Conservation (phyloP, 2,329 filamentous ascomycete species). For the Fusarium brevicatenulatum region DNA sequence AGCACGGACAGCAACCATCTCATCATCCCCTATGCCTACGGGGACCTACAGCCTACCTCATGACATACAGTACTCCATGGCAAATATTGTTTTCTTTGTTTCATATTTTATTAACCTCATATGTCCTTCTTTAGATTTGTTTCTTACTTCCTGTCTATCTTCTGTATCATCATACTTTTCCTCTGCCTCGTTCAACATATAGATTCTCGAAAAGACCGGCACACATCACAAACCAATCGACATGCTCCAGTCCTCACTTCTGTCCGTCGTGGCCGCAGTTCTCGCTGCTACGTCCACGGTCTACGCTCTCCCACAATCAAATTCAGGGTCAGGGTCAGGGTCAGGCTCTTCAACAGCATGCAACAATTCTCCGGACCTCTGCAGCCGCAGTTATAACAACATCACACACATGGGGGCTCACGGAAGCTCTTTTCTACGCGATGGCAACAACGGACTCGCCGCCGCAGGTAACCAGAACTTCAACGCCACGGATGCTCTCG, state of each 20-base stretch:
- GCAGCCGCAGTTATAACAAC: constrained; percentile 75
- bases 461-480: constrained; percentile 78
- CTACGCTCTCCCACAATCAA: constrained; percentile 41
- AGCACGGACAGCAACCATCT: constrained; percentile 33
- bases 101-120: constrained; percentile 23
- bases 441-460: constrained; percentile 67
- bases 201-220: neutral
- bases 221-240: constrained; percentile 1
- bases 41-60: neutral
- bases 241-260: constrained; percentile 41
- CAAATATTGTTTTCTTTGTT: constrained; percentile 18
- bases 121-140: constrained; percentile 10
- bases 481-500: constrained; percentile 76
- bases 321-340: constrained; percentile 23
- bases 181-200: neutral
- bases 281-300: constrained; percentile 38
- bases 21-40: constrained; percentile 7
- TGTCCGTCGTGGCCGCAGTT: constrained; percentile 32
- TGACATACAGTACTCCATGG: neutral
- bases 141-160: constrained; percentile 4
- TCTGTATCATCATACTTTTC: neutral
- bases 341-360: constrained; percentile 60
- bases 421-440: constrained; percentile 76
- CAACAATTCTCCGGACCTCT: constrained; percentile 84
- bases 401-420: constrained; percentile 84